Percentiles rank a stretch among this genome's conserved stretches.
Conservation (phyloP, 2,329 filamentous ascomycete species). For the Daldinia sp. region DNA sequence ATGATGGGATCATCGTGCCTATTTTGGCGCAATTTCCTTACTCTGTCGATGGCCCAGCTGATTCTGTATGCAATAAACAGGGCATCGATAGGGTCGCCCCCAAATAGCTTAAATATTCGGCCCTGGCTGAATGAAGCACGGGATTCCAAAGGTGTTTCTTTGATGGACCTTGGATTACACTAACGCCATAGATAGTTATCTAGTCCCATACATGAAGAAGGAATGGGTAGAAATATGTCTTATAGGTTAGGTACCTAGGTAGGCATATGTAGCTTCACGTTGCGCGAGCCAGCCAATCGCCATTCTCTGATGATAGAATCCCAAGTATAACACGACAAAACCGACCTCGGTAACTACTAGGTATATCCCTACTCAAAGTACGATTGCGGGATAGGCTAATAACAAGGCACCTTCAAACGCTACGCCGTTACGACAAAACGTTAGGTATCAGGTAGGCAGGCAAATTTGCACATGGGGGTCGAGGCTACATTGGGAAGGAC, state of each 20-base stretch:
- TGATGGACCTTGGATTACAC: too few relatives aligned
- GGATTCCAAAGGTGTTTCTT: too few relatives aligned
- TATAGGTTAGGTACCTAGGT: background rate
- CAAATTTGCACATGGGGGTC: background rate
- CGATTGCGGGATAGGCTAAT: background rate
- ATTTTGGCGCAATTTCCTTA: too few relatives aligned
- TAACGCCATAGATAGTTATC: too few relatives aligned
- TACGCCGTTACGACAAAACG: background rate
- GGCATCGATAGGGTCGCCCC: too few relatives aligned
- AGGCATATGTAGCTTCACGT: background rate
- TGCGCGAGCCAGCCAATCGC: background rate
- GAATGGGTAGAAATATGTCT: background rate
- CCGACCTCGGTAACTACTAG: background rate
- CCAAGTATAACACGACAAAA: background rate
- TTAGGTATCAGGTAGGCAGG: too few relatives aligned
- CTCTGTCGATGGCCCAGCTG: too few relatives aligned
- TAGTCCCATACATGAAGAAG: too few relatives aligned
- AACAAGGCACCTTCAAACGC: background rate
- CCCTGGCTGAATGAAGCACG: too few relatives aligned
- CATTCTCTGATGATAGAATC: background rate
- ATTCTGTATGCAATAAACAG: too few relatives aligned
- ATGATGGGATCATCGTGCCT: background rate
- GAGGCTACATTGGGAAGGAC: background rate
- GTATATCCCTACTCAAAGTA: too few relatives aligned
- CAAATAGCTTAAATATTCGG: too few relatives aligned